These are phyloP conservation scores for Tetrapisispora namnaoensis DNA, from an alignment of 805 yeast species.

Conservation along the genomic window DNA sequence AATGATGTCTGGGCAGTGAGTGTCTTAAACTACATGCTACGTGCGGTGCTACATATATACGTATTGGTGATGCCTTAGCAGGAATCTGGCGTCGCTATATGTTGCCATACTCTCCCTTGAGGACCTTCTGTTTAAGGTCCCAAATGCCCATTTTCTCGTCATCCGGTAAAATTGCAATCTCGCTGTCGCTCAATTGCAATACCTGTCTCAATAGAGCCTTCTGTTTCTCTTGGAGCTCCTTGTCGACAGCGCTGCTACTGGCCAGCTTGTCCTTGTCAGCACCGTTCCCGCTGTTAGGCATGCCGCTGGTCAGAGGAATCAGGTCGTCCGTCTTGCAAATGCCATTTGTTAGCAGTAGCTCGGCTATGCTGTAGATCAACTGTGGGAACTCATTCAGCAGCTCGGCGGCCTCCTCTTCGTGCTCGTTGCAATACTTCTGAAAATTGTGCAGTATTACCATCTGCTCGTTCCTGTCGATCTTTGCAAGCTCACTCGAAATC, in stretches of 20 bases:
- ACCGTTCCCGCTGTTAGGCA: not conserved
- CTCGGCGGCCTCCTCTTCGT: constrained; percentile 49
- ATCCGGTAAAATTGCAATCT: constrained; percentile 39
- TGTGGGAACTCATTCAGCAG: constrained; percentile 70
- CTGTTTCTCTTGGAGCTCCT: constrained; percentile 29
- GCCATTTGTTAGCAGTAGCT: constrained; percentile 41
- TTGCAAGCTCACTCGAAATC: constrained; percentile 27
- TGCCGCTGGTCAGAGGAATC: constrained; percentile 26
- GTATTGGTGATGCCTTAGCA: too few relatives aligned
- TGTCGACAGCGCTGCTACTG: constrained; percentile 7
- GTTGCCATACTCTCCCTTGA: constrained; percentile 28
- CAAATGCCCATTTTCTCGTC: constrained; percentile 37
- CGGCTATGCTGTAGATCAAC: constrained; percentile 72
- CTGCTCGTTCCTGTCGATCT: constrained; percentile 18
- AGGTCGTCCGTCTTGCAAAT: constrained; percentile 28
- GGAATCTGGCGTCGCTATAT: too few relatives aligned
- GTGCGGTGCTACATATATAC: too few relatives aligned
- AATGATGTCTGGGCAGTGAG: too few relatives aligned
- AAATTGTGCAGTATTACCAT: constrained; percentile 25
- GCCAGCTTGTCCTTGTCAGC: not conserved
- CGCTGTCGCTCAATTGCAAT: constrained; percentile 41
- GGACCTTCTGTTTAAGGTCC: constrained; percentile 30
- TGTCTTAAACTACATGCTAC: too few relatives aligned
- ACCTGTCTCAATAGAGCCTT: constrained; percentile 40
- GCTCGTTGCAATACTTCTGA: constrained; percentile 44